A percentile compares a stretch with the other conserved stretches of the same genome.
Evolutionary conservation across 2,329 filamentous ascomycete genomes (phyloP).

Genomic region (Trichoderma koningiopsis): DNA sequence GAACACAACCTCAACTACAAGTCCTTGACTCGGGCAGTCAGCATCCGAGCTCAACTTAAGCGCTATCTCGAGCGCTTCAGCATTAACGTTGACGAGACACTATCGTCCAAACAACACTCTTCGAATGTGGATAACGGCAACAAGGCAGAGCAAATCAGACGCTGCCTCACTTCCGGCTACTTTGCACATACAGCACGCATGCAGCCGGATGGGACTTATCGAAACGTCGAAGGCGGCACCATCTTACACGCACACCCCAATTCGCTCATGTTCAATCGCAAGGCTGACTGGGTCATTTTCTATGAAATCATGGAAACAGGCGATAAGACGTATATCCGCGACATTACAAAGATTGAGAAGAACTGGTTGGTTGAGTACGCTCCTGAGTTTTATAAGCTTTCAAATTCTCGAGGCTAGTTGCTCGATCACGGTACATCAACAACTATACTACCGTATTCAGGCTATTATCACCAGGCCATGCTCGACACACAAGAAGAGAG

Average conservation of each 20-base stretch:
- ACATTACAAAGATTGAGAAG: slow-evolving; percentile 92
- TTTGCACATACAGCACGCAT: slow-evolving; percentile 93
- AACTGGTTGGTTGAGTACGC: slow-evolving; percentile 90
- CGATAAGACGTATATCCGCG: slow-evolving; percentile 85
- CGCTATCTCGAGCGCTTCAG: slow-evolving; percentile 86
- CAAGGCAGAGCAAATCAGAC: slow-evolving; percentile 72
- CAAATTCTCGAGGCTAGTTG: slow-evolving; percentile 33
- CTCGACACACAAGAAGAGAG: background rate
- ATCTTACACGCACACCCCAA: slow-evolving; percentile 86
- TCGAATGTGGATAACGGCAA: slow-evolving; percentile 34
- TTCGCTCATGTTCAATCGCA: slow-evolving; percentile 93
- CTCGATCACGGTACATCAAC: background rate
- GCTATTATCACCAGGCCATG: background rate
- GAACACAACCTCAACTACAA: slow-evolving; percentile 88
- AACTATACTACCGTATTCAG: background rate
- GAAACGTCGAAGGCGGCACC: slow-evolving; percentile 77
- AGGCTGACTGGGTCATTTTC: slow-evolving; percentile 95
- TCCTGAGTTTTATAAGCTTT: slow-evolving; percentile 75
- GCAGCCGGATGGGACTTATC: slow-evolving; percentile 89
- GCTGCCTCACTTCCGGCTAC: slow-evolving; percentile 86
- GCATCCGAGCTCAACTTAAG: slow-evolving; percentile 82
- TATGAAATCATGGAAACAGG: slow-evolving; percentile 90
- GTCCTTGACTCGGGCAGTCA: slow-evolving; percentile 77
- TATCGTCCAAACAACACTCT: slow-evolving; percentile 42
- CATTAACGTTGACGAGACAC: slow-evolving; percentile 66